Evolutionary conservation across 345 rosid species (phyloP).

Genomic region (Kandelia obovata): DNA sequence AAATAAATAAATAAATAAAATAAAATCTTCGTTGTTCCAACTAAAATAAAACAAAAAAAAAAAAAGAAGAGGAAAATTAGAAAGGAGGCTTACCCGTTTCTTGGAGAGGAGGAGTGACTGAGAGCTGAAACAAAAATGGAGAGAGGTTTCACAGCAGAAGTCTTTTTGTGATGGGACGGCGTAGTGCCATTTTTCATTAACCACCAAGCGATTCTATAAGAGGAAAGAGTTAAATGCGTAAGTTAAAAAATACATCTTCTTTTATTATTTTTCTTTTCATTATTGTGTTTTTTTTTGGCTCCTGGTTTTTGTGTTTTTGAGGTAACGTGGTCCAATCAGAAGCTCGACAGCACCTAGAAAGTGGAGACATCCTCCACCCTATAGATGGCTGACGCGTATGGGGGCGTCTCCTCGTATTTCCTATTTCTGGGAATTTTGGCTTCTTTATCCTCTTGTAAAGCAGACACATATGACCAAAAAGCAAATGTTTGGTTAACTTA

Average conservation of each 20-base stretch:
- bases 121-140: not conserved
- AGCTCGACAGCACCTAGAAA: not conserved
- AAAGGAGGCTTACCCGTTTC: not conserved
- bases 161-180: not conserved
- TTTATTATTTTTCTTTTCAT: not conserved
- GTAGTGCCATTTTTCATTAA: not conserved
- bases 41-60: too few relatives aligned
- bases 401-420: too few relatives aligned
- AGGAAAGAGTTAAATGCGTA: not conserved
- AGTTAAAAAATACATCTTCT: not conserved
- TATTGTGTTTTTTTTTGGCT: not conserved
- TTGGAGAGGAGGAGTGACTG: not conserved
- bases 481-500: too few relatives aligned
- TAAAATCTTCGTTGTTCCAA: too few relatives aligned
- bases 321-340: conserved; percentile 1
- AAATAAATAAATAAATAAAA: too few relatives aligned
- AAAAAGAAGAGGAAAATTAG: not conserved
- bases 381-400: too few relatives aligned
- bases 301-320: not conserved
- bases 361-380: too few relatives aligned
- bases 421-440: too few relatives aligned
- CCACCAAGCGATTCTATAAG: not conserved
- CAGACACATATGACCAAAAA: too few relatives aligned
- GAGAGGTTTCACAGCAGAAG: not conserved
- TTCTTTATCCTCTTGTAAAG: too few relatives aligned